Evolutionary conservation across 805 yeast species (phyloP).

Genomic region (Candida patagonica): DNA sequence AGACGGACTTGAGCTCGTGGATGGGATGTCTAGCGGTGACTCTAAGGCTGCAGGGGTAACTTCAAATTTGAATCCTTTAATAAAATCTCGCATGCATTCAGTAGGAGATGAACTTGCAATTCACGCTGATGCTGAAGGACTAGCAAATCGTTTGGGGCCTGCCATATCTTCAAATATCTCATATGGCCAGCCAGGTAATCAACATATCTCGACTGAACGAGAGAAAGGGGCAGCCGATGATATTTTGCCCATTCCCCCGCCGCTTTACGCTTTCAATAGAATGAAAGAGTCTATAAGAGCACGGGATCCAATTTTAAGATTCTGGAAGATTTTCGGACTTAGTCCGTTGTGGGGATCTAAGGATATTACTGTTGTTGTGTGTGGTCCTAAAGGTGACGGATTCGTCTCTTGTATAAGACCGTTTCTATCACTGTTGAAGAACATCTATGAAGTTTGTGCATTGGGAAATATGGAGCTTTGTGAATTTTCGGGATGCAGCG

Average conservation of each 20-base stretch:
- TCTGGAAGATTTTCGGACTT: constrained; percentile 32
- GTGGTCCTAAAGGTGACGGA: constrained; percentile 23
- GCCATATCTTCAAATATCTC: too few species aligned
- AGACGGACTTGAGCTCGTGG: neutral
- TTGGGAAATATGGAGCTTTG: constrained; percentile 24
- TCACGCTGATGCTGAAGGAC: neutral
- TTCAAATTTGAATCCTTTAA: neutral
- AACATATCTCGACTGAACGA: neutral
- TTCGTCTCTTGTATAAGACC: constrained; percentile 16
- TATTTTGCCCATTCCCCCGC: constrained; percentile 13
- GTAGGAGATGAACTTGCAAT: neutral
- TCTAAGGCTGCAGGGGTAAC: neutral
- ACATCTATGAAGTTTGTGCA: constrained; percentile 28
- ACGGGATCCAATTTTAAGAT: constrained; percentile 29
- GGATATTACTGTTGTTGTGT: constrained; percentile 21
- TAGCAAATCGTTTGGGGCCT: neutral
- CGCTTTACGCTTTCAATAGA: constrained; percentile 11
- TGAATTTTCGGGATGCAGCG: constrained; percentile 7
- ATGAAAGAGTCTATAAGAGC: constrained; percentile 24
- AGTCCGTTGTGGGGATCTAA: constrained; percentile 26
- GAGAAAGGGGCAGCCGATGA: neutral
- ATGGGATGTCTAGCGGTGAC: neutral
- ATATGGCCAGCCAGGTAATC: neutral
- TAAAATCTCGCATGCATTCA: neutral
- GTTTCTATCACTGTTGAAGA: constrained; percentile 21